A percentile compares a stretch with the other conserved stretches of the same genome.
Evolutionary conservation across 2,329 filamentous ascomycete genomes (phyloP).

Genomic region (Aspergillus terreus): DNA sequence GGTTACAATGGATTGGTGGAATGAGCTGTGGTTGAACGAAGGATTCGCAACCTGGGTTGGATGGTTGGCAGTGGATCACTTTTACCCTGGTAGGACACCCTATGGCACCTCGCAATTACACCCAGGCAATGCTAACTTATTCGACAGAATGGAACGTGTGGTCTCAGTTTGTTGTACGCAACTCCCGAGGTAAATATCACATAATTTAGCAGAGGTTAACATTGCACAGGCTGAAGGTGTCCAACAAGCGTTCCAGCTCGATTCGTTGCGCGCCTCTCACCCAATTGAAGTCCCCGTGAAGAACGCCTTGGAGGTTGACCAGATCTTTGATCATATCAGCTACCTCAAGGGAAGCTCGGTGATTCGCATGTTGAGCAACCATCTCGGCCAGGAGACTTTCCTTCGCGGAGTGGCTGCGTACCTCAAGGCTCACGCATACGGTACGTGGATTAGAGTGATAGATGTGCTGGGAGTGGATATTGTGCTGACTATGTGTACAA

Average conservation of each 20-base stretch:
- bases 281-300: conserved; percentile 93
- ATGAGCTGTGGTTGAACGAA: conserved; percentile 89
- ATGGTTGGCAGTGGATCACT: conserved; percentile 85
- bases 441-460: conserved; percentile 37
- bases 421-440: conserved; percentile 81
- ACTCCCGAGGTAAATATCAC: conserved; percentile 50
- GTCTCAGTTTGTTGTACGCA: conserved; percentile 84
- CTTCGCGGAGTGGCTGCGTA: conserved; percentile 86
- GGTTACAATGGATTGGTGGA: conserved; percentile 97
- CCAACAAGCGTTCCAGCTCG: conserved; percentile 85
- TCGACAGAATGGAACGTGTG: conserved; percentile 85
- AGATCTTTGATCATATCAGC: conserved; percentile 96
- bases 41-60: conserved; percentile 98
- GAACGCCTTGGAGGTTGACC: conserved; percentile 92
- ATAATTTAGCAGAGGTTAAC: conserved; percentile 35
- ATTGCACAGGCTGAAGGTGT: conserved; percentile 72
- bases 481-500: conserved; percentile 7
- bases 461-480: neutral
- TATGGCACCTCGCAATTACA: neutral
- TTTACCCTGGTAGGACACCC: conserved; percentile 65
- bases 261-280: conserved; percentile 86
- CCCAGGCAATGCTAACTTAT: conserved; percentile 13
- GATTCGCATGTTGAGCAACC: conserved; percentile 90
- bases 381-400: conserved; percentile 85
- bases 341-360: conserved; percentile 96